A percentile compares a stretch with the other conserved stretches of the same genome.
Evolutionary conservation across 1,139 yeast species (phyloP).

Genomic region (Pneumocystis murina): DNA sequence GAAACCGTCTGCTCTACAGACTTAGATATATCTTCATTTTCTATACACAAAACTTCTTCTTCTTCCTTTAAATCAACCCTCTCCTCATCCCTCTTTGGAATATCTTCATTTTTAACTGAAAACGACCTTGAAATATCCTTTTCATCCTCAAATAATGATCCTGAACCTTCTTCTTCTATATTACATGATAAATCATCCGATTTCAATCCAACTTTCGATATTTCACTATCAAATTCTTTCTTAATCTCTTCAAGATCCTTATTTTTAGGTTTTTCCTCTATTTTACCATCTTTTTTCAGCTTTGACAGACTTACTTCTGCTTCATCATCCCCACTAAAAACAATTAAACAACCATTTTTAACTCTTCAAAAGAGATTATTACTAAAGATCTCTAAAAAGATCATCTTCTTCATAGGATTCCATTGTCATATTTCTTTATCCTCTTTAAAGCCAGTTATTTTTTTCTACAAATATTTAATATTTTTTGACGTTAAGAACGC

Average conservation of each 20-base stretch:
- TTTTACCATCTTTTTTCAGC: background rate
- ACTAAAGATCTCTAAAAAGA: slow-evolving; percentile 61
- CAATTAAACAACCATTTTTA: background rate
- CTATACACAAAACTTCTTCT: background rate
- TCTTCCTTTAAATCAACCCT: background rate
- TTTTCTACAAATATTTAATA: background rate
- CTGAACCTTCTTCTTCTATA: slow-evolving; percentile 3
- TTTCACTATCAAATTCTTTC: background rate
- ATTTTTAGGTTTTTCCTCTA: slow-evolving; percentile 4
- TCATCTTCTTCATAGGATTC: slow-evolving; percentile 56
- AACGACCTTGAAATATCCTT: background rate
- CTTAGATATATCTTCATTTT: background rate
- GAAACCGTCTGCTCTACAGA: background rate
- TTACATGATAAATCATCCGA: slow-evolving; percentile 2
- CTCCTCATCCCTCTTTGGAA: background rate
- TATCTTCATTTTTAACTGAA: background rate
- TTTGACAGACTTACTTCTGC: slow-evolving; percentile 8
- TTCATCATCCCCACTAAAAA: slow-evolving; percentile 23
- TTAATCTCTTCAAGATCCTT: background rate
- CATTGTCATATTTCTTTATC: background rate
- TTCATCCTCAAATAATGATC: background rate
- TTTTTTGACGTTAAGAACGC: too few species aligned
- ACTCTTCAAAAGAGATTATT: slow-evolving; percentile 15
- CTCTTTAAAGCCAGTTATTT: background rate
- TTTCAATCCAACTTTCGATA: slow-evolving; percentile 1